phyloP scores from a whole-genome alignment of 495 filamentous ascomycete genomes.

The Penicillium bialowiezense region DNA sequence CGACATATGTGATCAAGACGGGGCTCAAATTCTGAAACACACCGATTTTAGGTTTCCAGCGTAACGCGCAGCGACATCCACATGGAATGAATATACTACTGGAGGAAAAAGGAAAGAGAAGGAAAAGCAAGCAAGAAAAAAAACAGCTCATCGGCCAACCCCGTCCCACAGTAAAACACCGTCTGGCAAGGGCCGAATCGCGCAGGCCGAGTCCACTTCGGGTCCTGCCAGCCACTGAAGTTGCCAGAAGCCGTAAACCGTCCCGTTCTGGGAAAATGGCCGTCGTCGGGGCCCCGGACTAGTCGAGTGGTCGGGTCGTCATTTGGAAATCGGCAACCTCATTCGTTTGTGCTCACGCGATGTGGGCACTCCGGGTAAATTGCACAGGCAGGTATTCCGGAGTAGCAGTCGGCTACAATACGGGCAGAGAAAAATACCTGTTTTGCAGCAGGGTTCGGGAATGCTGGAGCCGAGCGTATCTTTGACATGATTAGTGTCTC shows the following conservation, averaged over 20 bases:
- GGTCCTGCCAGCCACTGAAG: slow-evolving; percentile 15
- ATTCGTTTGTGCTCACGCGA: slow-evolving; percentile 6
- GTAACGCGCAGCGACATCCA: neutral
- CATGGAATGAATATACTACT: neutral
- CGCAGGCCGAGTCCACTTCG: slow-evolving; percentile 20
- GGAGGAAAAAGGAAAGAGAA: neutral
- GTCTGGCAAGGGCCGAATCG: slow-evolving; percentile 1
- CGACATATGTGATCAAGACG: neutral
- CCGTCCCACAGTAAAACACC: neutral
- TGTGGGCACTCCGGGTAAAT: slow-evolving; percentile 3
- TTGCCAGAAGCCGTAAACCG: slow-evolving; percentile 8
- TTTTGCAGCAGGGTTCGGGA: neutral
- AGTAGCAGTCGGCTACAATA: neutral
- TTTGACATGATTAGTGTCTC: slow-evolving; percentile 2
- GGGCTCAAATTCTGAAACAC: neutral
- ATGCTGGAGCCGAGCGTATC: neutral
- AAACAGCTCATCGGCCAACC: neutral
- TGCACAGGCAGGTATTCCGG: neutral
- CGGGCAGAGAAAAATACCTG: neutral
- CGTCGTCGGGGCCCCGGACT: slow-evolving; percentile 26
- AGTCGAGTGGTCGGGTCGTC: slow-evolving; percentile 6
- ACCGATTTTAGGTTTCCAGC: neutral
- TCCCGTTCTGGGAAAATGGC: slow-evolving; percentile 22
- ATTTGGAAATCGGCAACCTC: neutral
- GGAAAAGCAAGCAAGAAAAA: neutral